Conservation (phyloP, 2,329 filamentous ascomycete genomes). For the Colletotrichum tamarilloi region DNA sequence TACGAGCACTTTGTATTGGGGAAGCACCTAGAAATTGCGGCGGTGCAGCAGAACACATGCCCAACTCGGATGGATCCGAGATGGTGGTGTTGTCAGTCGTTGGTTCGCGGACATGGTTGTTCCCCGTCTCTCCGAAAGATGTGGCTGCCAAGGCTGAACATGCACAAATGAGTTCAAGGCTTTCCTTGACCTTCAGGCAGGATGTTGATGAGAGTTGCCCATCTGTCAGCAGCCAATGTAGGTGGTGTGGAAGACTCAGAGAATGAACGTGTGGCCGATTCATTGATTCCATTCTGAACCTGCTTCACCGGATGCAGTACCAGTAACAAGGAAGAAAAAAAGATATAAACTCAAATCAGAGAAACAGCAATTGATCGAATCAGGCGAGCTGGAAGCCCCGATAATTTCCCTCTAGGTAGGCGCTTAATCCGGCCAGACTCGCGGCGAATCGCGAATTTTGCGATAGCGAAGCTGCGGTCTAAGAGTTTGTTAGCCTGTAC, state of each 20-base stretch:
- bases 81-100: neutral
- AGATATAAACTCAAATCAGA: neutral
- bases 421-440: neutral
- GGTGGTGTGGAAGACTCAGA: too few species aligned
- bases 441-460: neutral
- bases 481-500: too few species aligned
- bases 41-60: constrained; percentile 9
- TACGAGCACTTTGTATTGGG: neutral
- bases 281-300: neutral
- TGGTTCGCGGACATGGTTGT: constrained; percentile 27
- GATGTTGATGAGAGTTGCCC: neutral
- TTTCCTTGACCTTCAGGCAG: neutral
- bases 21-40: constrained; percentile 19
- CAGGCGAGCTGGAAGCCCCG: neutral
- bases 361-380: neutral
- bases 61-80: constrained; percentile 2
- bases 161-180: neutral
- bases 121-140: constrained; percentile 19
- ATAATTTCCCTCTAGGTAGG: constrained; percentile 5
- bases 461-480: neutral
- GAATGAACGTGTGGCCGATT: too few species aligned
- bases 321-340: neutral
- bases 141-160: neutral
- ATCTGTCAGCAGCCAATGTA: too few species aligned
- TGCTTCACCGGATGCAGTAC: neutral